A percentile compares a stretch with the other conserved stretches of the same genome.
phyloP scores from a whole-genome alignment of 2,329 filamentous ascomycete species.

The Gremmenia infestans region DNA sequence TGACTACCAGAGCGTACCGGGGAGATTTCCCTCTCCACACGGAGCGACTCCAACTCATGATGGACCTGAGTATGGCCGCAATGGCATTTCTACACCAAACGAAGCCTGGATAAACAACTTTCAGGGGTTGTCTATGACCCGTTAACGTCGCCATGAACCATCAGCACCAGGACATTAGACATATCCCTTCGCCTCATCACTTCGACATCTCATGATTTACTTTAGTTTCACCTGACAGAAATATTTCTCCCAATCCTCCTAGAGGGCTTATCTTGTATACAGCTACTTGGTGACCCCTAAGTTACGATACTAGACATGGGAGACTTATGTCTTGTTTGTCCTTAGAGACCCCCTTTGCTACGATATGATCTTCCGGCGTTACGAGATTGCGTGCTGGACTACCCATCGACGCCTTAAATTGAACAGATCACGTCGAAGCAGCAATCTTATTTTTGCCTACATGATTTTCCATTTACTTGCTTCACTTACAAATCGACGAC shows the following conservation, averaged over 20 bases:
- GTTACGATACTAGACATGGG: background rate
- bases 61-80: slow-evolving; percentile 36
- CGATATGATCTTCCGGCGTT: background rate
- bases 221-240: background rate
- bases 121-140: slow-evolving; percentile 64
- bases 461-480: background rate
- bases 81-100: slow-evolving; percentile 32
- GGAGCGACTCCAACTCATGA: slow-evolving; percentile 34
- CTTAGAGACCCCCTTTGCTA: background rate
- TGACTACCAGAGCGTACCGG: slow-evolving; percentile 44
- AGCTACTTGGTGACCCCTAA: background rate
- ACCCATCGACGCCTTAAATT: background rate
- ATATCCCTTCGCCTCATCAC: background rate
- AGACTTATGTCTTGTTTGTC: background rate
- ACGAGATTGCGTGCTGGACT: background rate
- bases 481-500: background rate
- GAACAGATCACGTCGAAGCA: background rate
- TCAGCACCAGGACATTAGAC: background rate
- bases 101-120: slow-evolving; percentile 59
- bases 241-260: background rate
- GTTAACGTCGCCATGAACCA: slow-evolving; percentile 12
- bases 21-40: slow-evolving; percentile 42
- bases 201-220: background rate
- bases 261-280: background rate
- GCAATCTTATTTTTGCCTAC: background rate